A percentile compares a stretch with the other conserved stretches of the same genome.
Conservation (phyloP, 495 filamentous ascomycete species). For the Zalerion maritima region DNA sequence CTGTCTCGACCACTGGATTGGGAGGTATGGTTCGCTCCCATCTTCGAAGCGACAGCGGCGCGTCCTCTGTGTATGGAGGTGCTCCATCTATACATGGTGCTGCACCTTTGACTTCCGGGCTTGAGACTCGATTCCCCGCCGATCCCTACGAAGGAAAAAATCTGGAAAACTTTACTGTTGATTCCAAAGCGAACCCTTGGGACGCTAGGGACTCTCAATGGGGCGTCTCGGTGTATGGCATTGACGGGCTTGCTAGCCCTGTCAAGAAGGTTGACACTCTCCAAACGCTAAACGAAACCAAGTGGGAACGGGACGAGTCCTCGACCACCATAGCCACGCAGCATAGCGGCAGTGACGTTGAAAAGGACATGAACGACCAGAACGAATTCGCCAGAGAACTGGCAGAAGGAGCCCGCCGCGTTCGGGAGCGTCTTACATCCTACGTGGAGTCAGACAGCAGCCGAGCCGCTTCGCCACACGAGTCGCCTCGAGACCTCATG, state of each 20-base stretch:
- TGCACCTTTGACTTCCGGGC: constrained; percentile 11
- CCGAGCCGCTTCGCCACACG: constrained; percentile 36
- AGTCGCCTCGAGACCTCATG: constrained; percentile 27
- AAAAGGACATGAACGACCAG: constrained; percentile 50
- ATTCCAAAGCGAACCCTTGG: constrained; percentile 39
- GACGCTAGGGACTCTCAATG: constrained; percentile 35
- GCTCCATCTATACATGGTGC: constrained; percentile 26
- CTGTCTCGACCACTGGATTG: constrained; percentile 43
- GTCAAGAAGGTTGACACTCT: constrained; percentile 4
- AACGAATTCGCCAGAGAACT: constrained; percentile 74
- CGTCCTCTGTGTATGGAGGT: constrained; percentile 59
- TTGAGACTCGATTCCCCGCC: constrained; percentile 24
- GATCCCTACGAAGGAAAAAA: constrained; percentile 10
- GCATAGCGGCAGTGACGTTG: constrained; percentile 41
- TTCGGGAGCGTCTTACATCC: constrained; percentile 67
- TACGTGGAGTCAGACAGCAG: constrained; percentile 50
- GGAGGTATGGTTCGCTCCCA: constrained; percentile 77
- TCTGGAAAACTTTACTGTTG: constrained; percentile 13
- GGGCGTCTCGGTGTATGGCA: constrained; percentile 20
- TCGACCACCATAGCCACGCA: constrained; percentile 30
- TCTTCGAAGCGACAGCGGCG: constrained; percentile 65
- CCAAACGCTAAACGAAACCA: constrained; percentile 9
- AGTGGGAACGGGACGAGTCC: constrained; percentile 19
- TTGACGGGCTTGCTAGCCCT: constrained; percentile 15
- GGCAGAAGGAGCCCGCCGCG: constrained; percentile 56